Evolutionary conservation across 2,329 filamentous ascomycete species (phyloP).

Genomic region (Orbilia oligospora): DNA sequence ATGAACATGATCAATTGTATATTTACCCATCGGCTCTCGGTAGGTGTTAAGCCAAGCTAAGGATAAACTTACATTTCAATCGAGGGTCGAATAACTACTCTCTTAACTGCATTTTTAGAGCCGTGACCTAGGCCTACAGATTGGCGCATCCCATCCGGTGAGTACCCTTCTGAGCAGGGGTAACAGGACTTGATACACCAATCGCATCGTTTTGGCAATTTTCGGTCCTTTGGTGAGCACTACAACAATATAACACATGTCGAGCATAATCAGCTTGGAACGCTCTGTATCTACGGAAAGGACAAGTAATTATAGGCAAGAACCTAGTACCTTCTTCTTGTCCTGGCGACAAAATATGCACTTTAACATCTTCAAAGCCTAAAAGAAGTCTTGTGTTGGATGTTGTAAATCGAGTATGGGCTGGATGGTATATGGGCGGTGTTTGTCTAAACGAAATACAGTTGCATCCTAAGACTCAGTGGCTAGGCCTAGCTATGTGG

Average conservation of each 20-base stretch:
- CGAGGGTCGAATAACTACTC: neutral
- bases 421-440: too few relatives aligned
- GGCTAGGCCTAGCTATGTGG: too few relatives aligned
- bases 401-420: too few relatives aligned
- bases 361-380: slow-evolving; percentile 4
- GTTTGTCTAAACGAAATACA: too few relatives aligned
- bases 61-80: slow-evolving; percentile 21
- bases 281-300: neutral
- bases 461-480: too few relatives aligned
- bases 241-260: too few relatives aligned
- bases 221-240: neutral
- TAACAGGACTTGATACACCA: neutral
- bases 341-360: slow-evolving; percentile 12
- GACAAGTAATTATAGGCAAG: neutral
- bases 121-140: neutral
- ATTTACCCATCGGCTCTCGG: too few relatives aligned
- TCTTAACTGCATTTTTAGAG: neutral
- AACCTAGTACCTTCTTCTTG: neutral
- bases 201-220: slow-evolving; percentile 1
- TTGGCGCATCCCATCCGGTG: neutral
- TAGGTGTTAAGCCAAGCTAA: too few relatives aligned
- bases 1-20: too few relatives aligned
- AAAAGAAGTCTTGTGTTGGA: too few relatives aligned
- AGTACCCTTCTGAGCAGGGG: neutral
- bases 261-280: neutral